phyloP scores from a whole-genome alignment of 495 filamentous ascomycete genomes.

The Pseudomonodictys pantanalensis region DNA sequence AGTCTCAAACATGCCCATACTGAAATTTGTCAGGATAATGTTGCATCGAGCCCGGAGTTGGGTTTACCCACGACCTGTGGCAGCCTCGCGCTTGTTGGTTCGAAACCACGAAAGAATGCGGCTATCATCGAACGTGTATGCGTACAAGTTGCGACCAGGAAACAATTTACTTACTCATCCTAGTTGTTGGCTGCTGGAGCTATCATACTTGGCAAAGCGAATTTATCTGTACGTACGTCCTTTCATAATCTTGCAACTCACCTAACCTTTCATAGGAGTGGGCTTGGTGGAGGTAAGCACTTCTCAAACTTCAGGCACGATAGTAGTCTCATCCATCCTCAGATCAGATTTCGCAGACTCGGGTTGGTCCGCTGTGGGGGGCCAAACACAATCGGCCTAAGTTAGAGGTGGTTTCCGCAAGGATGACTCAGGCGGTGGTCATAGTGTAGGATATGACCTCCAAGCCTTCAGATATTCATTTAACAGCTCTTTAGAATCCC shows the following conservation, averaged over 20 bases:
- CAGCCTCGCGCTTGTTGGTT: background rate
- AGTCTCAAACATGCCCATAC: background rate
- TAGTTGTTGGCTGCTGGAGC: background rate
- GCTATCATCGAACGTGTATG: background rate
- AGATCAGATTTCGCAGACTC: background rate
- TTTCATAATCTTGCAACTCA: background rate
- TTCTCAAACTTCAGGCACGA: background rate
- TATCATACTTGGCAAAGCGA: conserved; percentile 5
- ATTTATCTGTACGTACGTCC: background rate
- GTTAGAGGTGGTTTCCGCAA: conserved; percentile 3
- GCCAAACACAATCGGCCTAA: conserved; percentile 14
- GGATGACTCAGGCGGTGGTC: background rate
- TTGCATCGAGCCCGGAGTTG: background rate
- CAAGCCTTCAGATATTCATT: background rate
- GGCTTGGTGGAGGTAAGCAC: background rate
- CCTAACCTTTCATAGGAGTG: background rate
- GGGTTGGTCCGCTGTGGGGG: conserved; percentile 10
- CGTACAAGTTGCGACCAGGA: background rate
- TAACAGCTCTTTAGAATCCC: conserved; percentile 5
- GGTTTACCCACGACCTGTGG: conserved; percentile 4
- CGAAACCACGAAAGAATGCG: background rate
- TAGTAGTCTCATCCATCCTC: background rate
- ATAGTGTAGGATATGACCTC: conserved; percentile 5
- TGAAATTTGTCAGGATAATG: background rate
- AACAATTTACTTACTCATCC: background rate